Percentiles rank a stretch among this genome's conserved stretches.
phyloP scores from a whole-genome alignment of 805 yeast genomes.

The Candida adriatica region DNA sequence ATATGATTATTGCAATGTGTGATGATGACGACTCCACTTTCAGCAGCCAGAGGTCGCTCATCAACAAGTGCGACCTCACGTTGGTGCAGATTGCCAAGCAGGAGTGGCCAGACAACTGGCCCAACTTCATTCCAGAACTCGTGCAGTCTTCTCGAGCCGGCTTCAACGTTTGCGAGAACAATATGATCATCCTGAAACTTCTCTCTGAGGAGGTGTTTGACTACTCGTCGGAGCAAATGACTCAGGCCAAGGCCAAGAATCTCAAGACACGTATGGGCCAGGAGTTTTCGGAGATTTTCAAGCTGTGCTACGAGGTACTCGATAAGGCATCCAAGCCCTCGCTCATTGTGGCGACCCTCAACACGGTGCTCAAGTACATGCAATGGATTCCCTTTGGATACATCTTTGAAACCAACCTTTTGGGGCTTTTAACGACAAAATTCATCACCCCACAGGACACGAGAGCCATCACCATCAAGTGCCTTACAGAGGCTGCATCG shows the following conservation, averaged over 20 bases:
- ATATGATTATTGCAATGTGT: conserved; percentile 88
- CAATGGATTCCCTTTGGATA: conserved; percentile 93
- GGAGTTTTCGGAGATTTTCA: conserved; percentile 90
- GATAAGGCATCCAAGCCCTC: conserved; percentile 85
- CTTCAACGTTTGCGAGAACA: conserved; percentile 93
- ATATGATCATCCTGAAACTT: conserved; percentile 85
- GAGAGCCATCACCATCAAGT: conserved; percentile 79
- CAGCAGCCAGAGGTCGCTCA: conserved; percentile 67
- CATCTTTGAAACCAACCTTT: conserved; percentile 80
- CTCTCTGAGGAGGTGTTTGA: conserved; percentile 95
- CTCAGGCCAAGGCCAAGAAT: conserved; percentile 86
- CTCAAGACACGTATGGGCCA: conserved; percentile 79
- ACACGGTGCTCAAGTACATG: conserved; percentile 74
- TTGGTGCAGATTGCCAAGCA: conserved; percentile 91
- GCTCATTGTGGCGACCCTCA: conserved; percentile 75
- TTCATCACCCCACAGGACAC: conserved; percentile 74
- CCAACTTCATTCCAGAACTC: conserved; percentile 89
- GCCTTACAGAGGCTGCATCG: conserved; percentile 85
- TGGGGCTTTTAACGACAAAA: conserved; percentile 65
- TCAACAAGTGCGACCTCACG: conserved; percentile 90
- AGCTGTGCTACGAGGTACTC: conserved; percentile 86
- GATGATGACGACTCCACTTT: conserved; percentile 77
- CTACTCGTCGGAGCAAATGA: conserved; percentile 91
- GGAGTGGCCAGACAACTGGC: conserved; percentile 99
- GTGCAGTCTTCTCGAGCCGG: conserved; percentile 79